phyloP scores from a whole-genome alignment of 2,329 filamentous ascomycete genomes.

The Apiospora pterosperma region DNA sequence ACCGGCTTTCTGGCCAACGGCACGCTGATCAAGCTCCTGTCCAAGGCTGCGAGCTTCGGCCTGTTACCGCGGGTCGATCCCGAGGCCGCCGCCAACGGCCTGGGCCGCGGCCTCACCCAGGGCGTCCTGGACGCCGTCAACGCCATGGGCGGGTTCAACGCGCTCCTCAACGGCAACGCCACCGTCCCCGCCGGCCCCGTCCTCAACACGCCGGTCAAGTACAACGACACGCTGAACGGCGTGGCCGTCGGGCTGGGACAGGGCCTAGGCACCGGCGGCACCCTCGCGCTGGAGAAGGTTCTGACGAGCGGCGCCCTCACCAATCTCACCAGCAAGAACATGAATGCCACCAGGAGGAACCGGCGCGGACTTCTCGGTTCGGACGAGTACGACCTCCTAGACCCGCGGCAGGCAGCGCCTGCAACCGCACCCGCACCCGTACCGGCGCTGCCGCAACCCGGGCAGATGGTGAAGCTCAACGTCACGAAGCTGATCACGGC shows the following conservation, averaged over 20 bases:
- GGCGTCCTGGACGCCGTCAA: constrained; percentile 30
- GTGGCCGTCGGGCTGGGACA: constrained; percentile 31
- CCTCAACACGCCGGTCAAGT: constrained; percentile 22
- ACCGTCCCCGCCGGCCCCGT: constrained; percentile 11
- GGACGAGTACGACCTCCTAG: not conserved
- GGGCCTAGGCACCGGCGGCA: constrained; percentile 31
- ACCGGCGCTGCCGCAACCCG: not conserved
- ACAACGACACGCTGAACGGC: constrained; percentile 33
- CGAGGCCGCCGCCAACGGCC: constrained; percentile 27
- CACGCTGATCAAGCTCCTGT: constrained; percentile 22
- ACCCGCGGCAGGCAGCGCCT: not conserved
- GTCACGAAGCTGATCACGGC: constrained; percentile 21
- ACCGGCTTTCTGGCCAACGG: constrained; percentile 29
- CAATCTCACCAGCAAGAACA: not conserved
- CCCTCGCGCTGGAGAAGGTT: constrained; percentile 26
- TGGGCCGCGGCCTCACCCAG: constrained; percentile 30
- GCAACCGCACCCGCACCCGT: not conserved
- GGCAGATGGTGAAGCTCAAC: not conserved
- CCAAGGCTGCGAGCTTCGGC: not conserved
- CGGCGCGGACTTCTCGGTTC: not conserved
- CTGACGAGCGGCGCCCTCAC: constrained; percentile 17
- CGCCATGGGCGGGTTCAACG: constrained; percentile 27
- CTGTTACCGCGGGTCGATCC: constrained; percentile 15
- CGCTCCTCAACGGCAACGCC: constrained; percentile 25
- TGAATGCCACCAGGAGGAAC: not conserved